A percentile compares a stretch with the other conserved stretches of the same genome.
Conservation (phyloP, 805 yeast species). For the Suhomyces sp. region DNA sequence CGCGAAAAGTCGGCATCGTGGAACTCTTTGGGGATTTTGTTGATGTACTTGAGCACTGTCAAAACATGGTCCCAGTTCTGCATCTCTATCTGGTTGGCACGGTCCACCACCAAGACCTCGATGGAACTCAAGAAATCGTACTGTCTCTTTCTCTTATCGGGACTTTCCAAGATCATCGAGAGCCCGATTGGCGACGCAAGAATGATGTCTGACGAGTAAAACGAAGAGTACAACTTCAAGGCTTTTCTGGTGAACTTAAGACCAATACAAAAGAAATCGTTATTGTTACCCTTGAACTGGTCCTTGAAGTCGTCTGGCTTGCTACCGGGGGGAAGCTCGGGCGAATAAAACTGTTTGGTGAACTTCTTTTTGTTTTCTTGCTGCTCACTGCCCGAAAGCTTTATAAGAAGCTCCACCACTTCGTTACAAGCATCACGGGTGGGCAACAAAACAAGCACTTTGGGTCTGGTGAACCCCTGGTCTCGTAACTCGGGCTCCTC, state of each 20-base stretch:
- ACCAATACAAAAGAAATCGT: conserved; percentile 91
- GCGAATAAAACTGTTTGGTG: conserved; percentile 61
- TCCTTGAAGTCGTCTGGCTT: conserved; percentile 85
- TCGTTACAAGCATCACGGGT: conserved; percentile 76
- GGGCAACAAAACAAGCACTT: conserved; percentile 77
- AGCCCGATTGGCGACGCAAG: conserved; percentile 92
- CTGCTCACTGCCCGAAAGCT: conserved; percentile 65
- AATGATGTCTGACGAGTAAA: conserved; percentile 80
- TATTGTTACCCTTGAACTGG: conserved; percentile 82
- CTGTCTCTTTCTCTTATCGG: conserved; percentile 53
- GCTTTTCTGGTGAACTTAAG: conserved; percentile 86
- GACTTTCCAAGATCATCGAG: conserved; percentile 65
- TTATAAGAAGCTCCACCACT: conserved; percentile 59
- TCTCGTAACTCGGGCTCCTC: conserved; percentile 69
- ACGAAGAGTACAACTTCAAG: conserved; percentile 76
- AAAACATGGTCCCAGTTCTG: conserved; percentile 89
- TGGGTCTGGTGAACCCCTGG: conserved; percentile 95
- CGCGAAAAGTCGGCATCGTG: conserved; percentile 88
- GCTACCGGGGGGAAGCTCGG: conserved; percentile 42
- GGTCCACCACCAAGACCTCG: conserved; percentile 77
- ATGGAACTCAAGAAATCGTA: conserved; percentile 85
- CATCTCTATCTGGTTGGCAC: conserved; percentile 81
- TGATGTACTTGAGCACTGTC: conserved; percentile 63
- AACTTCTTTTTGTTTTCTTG: conserved; percentile 81
- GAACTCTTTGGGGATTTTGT: conserved; percentile 70